phyloP scores from a whole-genome alignment of 2,329 filamentous ascomycete species.

The Aureobasidium namibiae region DNA sequence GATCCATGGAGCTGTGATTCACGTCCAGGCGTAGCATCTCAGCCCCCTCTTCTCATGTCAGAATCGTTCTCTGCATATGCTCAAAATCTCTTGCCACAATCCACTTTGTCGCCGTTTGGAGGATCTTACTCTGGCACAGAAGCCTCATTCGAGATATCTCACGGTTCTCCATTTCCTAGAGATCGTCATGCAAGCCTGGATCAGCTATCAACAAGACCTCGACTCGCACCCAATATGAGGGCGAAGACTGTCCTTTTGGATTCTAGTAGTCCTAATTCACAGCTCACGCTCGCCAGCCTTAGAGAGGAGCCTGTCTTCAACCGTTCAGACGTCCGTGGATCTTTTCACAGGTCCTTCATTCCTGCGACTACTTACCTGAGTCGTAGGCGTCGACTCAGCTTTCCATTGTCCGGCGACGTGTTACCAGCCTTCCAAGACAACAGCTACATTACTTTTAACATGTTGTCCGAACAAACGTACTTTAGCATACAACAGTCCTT shows the following conservation, averaged over 20 bases:
- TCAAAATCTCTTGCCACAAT: background rate
- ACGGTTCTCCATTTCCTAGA: background rate
- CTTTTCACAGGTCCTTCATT: background rate
- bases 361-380: background rate
- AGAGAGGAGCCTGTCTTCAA: background rate
- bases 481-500: slow-evolving; percentile 16
- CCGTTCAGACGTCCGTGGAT: background rate
- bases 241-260: background rate
- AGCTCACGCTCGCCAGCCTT: background rate
- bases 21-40: background rate
- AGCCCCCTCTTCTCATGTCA: background rate
- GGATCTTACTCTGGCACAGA: slow-evolving; percentile 5
- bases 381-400: slow-evolving; percentile 5
- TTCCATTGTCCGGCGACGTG: slow-evolving; percentile 1
- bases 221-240: background rate
- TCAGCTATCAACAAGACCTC: background rate
- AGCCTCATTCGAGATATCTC: background rate
- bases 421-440: background rate
- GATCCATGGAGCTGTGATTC: background rate
- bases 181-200: slow-evolving; percentile 3
- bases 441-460: slow-evolving; percentile 8
- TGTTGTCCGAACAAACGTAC: slow-evolving; percentile 15
- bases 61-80: background rate
- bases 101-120: background rate
- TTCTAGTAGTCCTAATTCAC: background rate